Percentiles rank a stretch among this genome's conserved stretches.
These are phyloP conservation scores for Sutorius australiensis DNA, from an alignment of 768 basidiomycete species.

Conservation along the genomic window DNA sequence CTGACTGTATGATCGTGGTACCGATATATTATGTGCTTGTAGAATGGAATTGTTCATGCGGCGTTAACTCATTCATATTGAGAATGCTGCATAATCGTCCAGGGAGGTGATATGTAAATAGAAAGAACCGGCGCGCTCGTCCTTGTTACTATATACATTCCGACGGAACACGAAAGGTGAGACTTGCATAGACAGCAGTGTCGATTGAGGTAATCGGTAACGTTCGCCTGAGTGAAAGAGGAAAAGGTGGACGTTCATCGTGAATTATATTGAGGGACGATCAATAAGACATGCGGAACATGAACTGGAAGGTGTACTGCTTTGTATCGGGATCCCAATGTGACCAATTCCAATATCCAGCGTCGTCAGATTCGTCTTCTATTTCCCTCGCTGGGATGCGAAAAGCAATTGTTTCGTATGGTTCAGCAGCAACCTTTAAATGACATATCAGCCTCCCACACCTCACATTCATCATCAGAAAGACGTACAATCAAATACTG, in stretches of 20 bases:
- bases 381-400: slow-evolving; percentile 96
- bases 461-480: background rate
- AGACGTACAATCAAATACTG: slow-evolving; percentile 91
- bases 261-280: slow-evolving; percentile 10
- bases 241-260: slow-evolving; percentile 2
- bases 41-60: background rate
- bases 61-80: slow-evolving; percentile 11
- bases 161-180: slow-evolving; percentile 1
- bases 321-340: slow-evolving; percentile 99
- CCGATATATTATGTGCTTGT: background rate
- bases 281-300: slow-evolving; percentile 65
- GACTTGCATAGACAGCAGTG: background rate
- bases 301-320: slow-evolving; percentile 97
- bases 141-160: background rate
- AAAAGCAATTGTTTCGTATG: slow-evolving; percentile 99
- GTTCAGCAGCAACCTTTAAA: slow-evolving; percentile 92
- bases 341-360: slow-evolving; percentile 94
- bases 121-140: background rate
- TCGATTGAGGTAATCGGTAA: background rate
- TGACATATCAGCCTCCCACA: slow-evolving; percentile 27
- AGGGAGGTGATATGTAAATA: background rate
- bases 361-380: slow-evolving; percentile 90
- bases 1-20: background rate
- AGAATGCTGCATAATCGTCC: background rate
- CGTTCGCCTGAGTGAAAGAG: background rate